These are phyloP conservation scores for Spongospora subterranea DNA, from an alignment of 208 protist species.

Conservation along the genomic window DNA sequence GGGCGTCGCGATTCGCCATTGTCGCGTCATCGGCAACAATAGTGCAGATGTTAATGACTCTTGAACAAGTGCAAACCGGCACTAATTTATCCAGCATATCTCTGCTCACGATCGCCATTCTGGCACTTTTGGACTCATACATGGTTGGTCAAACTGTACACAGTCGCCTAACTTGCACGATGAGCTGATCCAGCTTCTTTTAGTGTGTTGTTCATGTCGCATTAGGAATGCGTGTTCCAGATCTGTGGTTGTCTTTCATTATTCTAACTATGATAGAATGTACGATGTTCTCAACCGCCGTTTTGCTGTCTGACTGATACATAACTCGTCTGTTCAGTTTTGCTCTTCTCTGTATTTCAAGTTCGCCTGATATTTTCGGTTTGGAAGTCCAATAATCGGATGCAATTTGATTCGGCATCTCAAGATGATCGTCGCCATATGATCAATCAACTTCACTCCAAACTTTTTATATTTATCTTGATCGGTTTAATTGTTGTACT, in stretches of 20 bases:
- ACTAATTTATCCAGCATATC: neutral
- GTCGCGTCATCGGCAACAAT: neutral
- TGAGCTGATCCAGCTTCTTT: neutral
- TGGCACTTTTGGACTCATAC: constrained; percentile 2
- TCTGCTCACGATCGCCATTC: neutral
- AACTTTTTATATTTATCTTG: constrained; percentile 19
- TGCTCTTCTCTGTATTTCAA: constrained; percentile 31
- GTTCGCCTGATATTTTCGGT: constrained; percentile 26
- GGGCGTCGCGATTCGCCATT: neutral
- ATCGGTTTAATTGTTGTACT: neutral
- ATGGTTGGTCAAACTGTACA: constrained; percentile 23
- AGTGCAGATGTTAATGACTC: constrained; percentile 11
- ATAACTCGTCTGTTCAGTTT: neutral
- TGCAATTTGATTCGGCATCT: neutral
- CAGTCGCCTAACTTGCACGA: neutral
- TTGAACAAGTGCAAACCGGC: neutral
- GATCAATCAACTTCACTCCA: constrained; percentile 18
- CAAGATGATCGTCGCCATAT: neutral
- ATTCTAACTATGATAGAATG: constrained; percentile 46
- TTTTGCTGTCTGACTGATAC: neutral
- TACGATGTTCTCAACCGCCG: neutral
- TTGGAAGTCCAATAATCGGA: constrained; percentile 20
- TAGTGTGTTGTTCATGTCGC: constrained; percentile 36
- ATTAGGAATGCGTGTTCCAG: neutral
- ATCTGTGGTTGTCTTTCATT: constrained; percentile 44